A percentile compares a stretch with the other conserved stretches of the same genome.
phyloP scores from a whole-genome alignment of 1,284 basidiomycete genomes.

The Heterobasidion irregulare region DNA sequence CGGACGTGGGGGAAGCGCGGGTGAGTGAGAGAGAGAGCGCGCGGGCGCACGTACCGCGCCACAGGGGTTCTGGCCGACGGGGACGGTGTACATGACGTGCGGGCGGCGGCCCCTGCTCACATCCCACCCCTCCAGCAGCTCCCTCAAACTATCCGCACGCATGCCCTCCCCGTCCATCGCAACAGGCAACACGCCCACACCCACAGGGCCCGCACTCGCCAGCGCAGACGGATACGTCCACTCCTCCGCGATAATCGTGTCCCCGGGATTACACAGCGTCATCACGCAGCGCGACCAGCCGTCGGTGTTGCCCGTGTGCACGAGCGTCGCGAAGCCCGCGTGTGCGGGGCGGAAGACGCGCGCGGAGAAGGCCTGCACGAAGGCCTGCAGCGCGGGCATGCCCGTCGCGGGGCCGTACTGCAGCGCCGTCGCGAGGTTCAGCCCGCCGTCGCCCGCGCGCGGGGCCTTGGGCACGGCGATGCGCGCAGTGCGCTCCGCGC shows the following conservation, averaged over 20 bases:
- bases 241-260: constrained; percentile 63
- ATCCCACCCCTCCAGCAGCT: constrained; percentile 63
- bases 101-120: constrained; percentile 55
- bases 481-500: constrained; percentile 39
- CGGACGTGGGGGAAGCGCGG: not conserved
- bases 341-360: constrained; percentile 66
- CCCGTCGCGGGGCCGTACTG: constrained; percentile 69
- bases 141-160: constrained; percentile 50
- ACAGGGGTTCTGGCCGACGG: constrained; percentile 75
- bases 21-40: not conserved
- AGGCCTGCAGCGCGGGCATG: constrained; percentile 38
- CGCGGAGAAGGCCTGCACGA: constrained; percentile 50
- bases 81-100: constrained; percentile 69
- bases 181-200: constrained; percentile 46
- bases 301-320: constrained; percentile 75
- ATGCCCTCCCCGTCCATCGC: constrained; percentile 72
- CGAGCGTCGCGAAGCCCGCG: constrained; percentile 52
- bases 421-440: constrained; percentile 61
- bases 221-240: constrained; percentile 63
- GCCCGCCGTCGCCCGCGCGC: constrained; percentile 29
- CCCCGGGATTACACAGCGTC: constrained; percentile 66
- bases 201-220: constrained; percentile 34
- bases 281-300: constrained; percentile 50
- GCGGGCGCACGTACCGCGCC: constrained; percentile 44
- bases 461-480: constrained; percentile 60